Base-by-base conservation (phyloP, 2,329 filamentous ascomycete species). In the Aspergillus candidus region DNA sequence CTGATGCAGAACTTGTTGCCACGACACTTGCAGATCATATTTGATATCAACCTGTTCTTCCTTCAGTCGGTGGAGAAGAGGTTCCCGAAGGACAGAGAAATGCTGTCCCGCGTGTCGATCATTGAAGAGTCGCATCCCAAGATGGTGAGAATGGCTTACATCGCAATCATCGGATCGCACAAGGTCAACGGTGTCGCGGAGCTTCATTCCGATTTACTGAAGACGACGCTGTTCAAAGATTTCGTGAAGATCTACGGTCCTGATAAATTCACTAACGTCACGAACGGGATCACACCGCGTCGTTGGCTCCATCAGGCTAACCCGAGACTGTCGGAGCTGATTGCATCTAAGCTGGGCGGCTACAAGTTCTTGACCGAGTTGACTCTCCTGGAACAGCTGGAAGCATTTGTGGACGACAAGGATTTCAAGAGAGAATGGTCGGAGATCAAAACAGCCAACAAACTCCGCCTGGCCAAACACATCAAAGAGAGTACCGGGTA, bases 171-270 rank as follows among this genome's bases (percentile, higher is more conserved):
- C 58, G 93, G 93, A 38, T 97, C 93, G 31, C 93, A 97, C 80
- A 98, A 97, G 75, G 90, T 98, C 73, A 98, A 98, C 57, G 93
- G 93, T 66, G 93, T 98, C 31, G 93, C 93, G 30, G 93, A 98
- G 71, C 73, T 98, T 53, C 93, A 98, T 72, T 98, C 93, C 1
- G 93, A 98, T 63, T 76, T 98, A 46, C 95, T 98, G 75, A 93
- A 93, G 75, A 94, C 90, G 0, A 98, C 93, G n/a, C 94, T 98
- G 56, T 97, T 98, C 81, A 96, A 93, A 69, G 93, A 98, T 67
- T 98, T 98, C 68, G 91, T 98, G 47, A 79, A 82, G 57, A 88
- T 98, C 53, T 98, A 93, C 59, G 93, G 93, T 3, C 84, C 85
- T 0, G 93, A 98, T 76, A 96, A 96, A 69, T 98, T 98, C 70